Evolutionary conservation across 208 protist species (phyloP).

Genomic region (Leishmania turanica): DNA sequence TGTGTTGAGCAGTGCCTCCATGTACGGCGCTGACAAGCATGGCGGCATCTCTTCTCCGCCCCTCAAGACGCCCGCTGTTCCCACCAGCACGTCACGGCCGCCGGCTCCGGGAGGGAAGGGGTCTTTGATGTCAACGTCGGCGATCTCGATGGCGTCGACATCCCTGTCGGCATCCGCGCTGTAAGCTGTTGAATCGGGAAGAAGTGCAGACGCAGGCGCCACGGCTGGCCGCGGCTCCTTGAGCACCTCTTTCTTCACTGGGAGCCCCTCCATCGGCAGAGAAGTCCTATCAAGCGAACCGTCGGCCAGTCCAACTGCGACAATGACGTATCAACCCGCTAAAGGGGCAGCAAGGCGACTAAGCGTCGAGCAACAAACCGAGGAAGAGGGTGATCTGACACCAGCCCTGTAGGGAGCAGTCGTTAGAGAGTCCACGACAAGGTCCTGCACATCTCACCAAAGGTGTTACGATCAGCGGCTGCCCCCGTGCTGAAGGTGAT

Average conservation of each 20-base stretch:
- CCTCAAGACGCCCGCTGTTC: constrained; percentile 5
- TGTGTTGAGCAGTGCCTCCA: constrained; percentile 58
- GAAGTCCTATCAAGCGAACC: neutral
- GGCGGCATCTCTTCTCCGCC: constrained; percentile 22
- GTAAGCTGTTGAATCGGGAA: neutral
- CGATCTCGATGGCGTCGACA: constrained; percentile 15
- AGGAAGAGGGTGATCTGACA: neutral
- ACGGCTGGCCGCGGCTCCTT: neutral
- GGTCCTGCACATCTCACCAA: neutral
- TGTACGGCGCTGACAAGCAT: constrained; percentile 33
- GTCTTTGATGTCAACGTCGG: constrained; percentile 2
- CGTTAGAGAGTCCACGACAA: neutral
- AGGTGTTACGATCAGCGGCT: neutral
- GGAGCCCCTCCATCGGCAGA: neutral
- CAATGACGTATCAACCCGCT: neutral
- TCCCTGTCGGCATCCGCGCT: constrained; percentile 2
- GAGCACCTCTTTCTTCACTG: neutral
- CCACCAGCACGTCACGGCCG: constrained; percentile 4
- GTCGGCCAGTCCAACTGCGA: neutral
- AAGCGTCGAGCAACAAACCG: neutral
- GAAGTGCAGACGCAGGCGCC: neutral
- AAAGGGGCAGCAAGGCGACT: neutral
- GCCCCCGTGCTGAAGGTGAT: neutral
- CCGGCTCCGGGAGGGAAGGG: neutral
- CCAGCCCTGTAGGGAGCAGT: neutral